Percentiles rank a stretch among this genome's conserved stretches.
phyloP scores from a whole-genome alignment of 1,284 basidiomycete genomes.

The Mycena sp. region DNA sequence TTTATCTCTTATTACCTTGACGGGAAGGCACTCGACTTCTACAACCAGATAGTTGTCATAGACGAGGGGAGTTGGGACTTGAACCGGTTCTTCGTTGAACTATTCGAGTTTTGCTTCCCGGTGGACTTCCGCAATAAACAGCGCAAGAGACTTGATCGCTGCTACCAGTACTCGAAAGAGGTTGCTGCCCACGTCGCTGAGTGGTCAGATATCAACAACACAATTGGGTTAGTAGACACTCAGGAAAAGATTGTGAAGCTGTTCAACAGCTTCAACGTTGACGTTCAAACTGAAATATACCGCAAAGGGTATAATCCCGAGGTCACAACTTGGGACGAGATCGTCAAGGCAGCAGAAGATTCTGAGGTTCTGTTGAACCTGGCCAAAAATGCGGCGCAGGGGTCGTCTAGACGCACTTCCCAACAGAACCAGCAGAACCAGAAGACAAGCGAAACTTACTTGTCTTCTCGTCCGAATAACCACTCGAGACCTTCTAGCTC shows the following conservation, averaged over 20 bases:
- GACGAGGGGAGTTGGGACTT: too few species aligned
- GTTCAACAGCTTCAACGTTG: not conserved
- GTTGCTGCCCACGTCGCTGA: not conserved
- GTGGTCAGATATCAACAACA: not conserved
- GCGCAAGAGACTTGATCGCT: not conserved
- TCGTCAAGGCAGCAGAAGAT: not conserved
- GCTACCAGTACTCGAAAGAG: not conserved
- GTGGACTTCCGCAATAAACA: constrained; percentile 41
- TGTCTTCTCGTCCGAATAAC: not conserved
- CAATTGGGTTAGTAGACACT: not conserved
- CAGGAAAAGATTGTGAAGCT: not conserved
- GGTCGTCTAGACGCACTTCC: not conserved
- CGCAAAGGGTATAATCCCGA: not conserved
- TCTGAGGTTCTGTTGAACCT: not conserved
- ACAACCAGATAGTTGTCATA: constrained; percentile 34
- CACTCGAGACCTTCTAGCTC: not conserved
- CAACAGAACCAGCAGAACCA: too few species aligned
- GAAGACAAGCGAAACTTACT: too few species aligned
- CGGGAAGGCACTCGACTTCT: constrained; percentile 46
- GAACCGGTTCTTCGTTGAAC: constrained; percentile 42
- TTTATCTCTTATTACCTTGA: constrained; percentile 43
- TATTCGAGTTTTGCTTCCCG: constrained; percentile 58
- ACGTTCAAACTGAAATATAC: not conserved
- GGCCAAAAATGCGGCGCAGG: not conserved
- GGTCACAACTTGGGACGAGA: not conserved